Evolutionary conservation across 2,329 filamentous ascomycete species (phyloP).

Genomic region (Sordariomycetes sp.): DNA sequence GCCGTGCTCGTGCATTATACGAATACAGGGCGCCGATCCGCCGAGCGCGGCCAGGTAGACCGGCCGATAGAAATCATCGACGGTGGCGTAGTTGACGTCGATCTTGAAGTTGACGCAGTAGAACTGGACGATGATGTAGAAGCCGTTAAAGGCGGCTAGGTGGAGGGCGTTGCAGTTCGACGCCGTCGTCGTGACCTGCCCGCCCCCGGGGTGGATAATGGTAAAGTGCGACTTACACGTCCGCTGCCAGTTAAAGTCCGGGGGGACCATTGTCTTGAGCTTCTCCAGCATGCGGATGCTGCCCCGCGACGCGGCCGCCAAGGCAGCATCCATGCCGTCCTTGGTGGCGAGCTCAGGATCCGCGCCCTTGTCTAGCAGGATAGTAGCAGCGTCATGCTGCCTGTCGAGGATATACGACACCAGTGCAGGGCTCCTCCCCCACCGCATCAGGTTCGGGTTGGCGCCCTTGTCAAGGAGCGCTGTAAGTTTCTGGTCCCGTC

Average conservation of each 20-base stretch:
- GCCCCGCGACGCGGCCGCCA: slow-evolving; percentile 5
- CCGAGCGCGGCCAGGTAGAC: slow-evolving; percentile 7
- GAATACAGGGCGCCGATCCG: slow-evolving; percentile 8
- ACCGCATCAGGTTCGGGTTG: slow-evolving; percentile 1
- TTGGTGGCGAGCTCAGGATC: slow-evolving; percentile 5
- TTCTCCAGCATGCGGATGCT: slow-evolving; percentile 1
- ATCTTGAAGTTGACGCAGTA: slow-evolving; percentile 4
- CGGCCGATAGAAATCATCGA: slow-evolving; percentile 1
- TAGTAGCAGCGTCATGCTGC: slow-evolving; percentile 5
- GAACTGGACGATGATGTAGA: slow-evolving; percentile 7
- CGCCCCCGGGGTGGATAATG: slow-evolving; percentile 3
- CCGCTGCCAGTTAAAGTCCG: slow-evolving; percentile 6
- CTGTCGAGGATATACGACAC: slow-evolving; percentile 6
- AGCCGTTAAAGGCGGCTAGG: slow-evolving; percentile 7
- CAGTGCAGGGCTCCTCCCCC: slow-evolving; percentile 5
- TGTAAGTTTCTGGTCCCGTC: slow-evolving; percentile 1
- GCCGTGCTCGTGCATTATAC: slow-evolving; percentile 13
- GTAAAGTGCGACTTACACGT: slow-evolving; percentile 7
- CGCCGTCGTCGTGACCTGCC: slow-evolving; percentile 1
- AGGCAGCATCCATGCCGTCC: slow-evolving; percentile 5
- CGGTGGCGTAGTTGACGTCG: slow-evolving; percentile 2
- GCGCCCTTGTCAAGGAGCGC: not conserved
- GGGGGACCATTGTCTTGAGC: not conserved
- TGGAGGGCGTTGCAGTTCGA: slow-evolving; percentile 7
- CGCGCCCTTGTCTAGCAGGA: slow-evolving; percentile 6